These are phyloP conservation scores for Wickerhamomyces bisporus DNA, from an alignment of 805 yeast genomes.

Conservation along the genomic window DNA sequence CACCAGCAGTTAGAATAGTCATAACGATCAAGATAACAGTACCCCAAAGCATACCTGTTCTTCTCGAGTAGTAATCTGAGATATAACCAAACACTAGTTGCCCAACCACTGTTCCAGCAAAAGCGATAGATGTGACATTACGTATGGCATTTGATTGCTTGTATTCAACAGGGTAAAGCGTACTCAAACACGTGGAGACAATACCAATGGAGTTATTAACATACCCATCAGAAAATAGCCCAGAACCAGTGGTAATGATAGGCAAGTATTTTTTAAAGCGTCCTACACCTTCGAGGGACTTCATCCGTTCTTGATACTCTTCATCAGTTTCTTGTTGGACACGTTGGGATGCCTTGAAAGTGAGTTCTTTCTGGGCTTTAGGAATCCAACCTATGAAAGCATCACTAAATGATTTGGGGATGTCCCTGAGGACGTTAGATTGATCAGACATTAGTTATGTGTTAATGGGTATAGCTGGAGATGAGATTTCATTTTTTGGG, in stretches of 20 bases:
- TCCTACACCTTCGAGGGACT: slow-evolving; percentile 15
- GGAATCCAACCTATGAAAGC: slow-evolving; percentile 38
- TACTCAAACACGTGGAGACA: slow-evolving; percentile 63
- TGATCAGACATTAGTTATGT: background rate
- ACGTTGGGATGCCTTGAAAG: slow-evolving; percentile 27
- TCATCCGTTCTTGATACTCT: slow-evolving; percentile 17
- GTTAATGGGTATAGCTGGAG: too few relatives aligned
- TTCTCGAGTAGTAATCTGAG: slow-evolving; percentile 78
- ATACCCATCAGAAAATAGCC: slow-evolving; percentile 90
- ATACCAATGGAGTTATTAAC: slow-evolving; percentile 81
- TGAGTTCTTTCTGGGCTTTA: slow-evolving; percentile 38
- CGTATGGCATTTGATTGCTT: slow-evolving; percentile 62
- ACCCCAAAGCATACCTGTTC: slow-evolving; percentile 76
- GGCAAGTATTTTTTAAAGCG: slow-evolving; percentile 48
- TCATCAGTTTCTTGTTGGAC: slow-evolving; percentile 25
- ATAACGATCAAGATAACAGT: slow-evolving; percentile 71
- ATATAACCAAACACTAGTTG: slow-evolving; percentile 75
- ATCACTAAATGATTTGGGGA: slow-evolving; percentile 38
- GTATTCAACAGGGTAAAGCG: slow-evolving; percentile 61
- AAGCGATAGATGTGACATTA: slow-evolving; percentile 82
- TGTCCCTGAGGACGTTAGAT: slow-evolving; percentile 34
- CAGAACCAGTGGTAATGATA: slow-evolving; percentile 83
- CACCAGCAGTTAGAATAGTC: slow-evolving; percentile 74
- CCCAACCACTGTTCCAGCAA: slow-evolving; percentile 89
- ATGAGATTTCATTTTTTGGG: too few relatives aligned